phyloP scores from a whole-genome alignment of 176 grass and related monocot species.

The Oryza rufipogon region DNA sequence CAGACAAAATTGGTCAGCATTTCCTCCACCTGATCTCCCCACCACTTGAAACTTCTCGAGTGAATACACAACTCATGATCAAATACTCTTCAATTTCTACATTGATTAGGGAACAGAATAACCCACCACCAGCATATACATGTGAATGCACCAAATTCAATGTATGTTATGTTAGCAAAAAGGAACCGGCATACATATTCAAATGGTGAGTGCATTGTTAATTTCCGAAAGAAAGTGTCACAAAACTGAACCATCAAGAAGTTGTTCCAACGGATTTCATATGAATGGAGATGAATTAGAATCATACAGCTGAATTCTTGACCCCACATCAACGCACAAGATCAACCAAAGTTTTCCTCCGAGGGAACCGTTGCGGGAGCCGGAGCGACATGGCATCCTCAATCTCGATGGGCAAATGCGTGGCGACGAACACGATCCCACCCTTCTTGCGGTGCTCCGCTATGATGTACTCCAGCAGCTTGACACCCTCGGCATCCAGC shows the following conservation, averaged over 20 bases:
- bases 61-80: slow-evolving; percentile 25
- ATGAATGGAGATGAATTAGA: slow-evolving; percentile 36
- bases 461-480: slow-evolving; percentile 81
- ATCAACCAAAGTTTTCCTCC: slow-evolving; percentile 85
- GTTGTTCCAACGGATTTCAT: slow-evolving; percentile 32
- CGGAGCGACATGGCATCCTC: slow-evolving; percentile 87
- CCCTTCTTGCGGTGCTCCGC: slow-evolving; percentile 90
- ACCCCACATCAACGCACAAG: slow-evolving; percentile 68
- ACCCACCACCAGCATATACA: slow-evolving; percentile 34
- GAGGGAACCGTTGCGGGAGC: slow-evolving; percentile 83
- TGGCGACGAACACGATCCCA: slow-evolving; percentile 91
- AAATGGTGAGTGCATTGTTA: slow-evolving; percentile 16
- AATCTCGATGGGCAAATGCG: slow-evolving; percentile 75
- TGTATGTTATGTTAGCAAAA: neutral
- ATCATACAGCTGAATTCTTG: slow-evolving; percentile 32
- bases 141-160: slow-evolving; percentile 6
- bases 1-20: slow-evolving; percentile 6
- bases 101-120: slow-evolving; percentile 24
- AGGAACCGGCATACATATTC: slow-evolving; percentile 25
- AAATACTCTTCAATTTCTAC: neutral
- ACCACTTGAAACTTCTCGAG: slow-evolving; percentile 27
- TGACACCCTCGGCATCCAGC: slow-evolving; percentile 69
- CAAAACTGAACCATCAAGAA: slow-evolving; percentile 28
- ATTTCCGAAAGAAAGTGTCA: slow-evolving; percentile 34
- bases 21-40: neutral